Evolutionary conservation across 2,329 filamentous ascomycete species (phyloP).

Genomic region (Parasarocladium wereldwijsianum): DNA sequence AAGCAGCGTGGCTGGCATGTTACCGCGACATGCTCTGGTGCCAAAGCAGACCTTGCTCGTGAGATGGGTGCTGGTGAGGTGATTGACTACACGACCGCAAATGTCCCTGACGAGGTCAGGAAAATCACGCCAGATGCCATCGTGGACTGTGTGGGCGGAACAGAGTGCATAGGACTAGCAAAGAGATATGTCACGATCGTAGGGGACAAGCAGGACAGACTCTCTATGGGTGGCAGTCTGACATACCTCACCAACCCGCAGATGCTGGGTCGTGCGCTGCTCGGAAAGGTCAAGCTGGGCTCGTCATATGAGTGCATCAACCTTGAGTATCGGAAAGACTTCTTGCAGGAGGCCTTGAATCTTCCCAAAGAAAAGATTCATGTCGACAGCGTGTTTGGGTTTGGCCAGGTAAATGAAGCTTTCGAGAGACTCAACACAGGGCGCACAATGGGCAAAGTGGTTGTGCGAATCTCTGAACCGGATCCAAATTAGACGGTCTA

Average conservation of each 20-base stretch:
- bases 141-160: constrained; percentile 5
- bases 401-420: constrained; percentile 2
- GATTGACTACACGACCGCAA: constrained; percentile 4
- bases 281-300: constrained; percentile 2
- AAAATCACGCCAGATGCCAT: constrained; percentile 3
- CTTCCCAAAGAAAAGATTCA: constrained; percentile 4
- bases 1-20: constrained; percentile 4
- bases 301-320: constrained; percentile 4
- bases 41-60: constrained; percentile 4
- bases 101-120: constrained; percentile 1
- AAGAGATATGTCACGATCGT: constrained; percentile 5
- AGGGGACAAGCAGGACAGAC: constrained; percentile 4
- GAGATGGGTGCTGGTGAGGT: constrained; percentile 3
- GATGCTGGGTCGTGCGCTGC: constrained; percentile 3
- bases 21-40: constrained; percentile 2
- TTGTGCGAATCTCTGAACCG: too few species aligned
- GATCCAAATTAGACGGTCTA: too few species aligned
- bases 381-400: constrained; percentile 3
- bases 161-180: constrained; percentile 4
- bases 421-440: constrained; percentile 3
- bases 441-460: constrained; percentile 2
- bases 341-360: constrained; percentile 1
- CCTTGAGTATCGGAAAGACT: neutral
- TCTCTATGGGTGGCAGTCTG: constrained; percentile 2
- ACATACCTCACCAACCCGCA: constrained; percentile 3